Evolutionary conservation across 2,329 filamentous ascomycete genomes (phyloP).

Genomic region (Ophiostoma perfectum): DNA sequence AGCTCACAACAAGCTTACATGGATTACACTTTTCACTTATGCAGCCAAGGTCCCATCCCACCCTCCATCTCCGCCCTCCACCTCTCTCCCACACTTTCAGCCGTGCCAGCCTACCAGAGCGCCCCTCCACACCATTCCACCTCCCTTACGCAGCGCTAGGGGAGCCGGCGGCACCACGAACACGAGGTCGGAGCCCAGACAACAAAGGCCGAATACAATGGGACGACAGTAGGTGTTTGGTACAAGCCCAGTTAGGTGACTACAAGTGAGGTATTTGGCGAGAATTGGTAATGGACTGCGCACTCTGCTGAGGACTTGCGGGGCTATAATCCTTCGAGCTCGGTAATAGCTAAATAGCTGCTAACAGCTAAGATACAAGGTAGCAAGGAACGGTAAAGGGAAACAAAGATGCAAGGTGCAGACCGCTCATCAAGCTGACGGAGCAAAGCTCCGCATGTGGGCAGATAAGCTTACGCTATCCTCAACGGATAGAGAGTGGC

Average conservation of each 20-base stretch:
- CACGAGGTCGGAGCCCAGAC: slow-evolving; percentile 15
- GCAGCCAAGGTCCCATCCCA: not conserved
- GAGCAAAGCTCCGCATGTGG: not conserved
- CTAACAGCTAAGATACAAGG: not conserved
- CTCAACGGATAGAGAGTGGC: not conserved
- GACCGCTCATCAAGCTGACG: not conserved
- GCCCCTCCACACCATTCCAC: slow-evolving; percentile 8
- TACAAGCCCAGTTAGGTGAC: no score
- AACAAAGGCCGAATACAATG: not conserved
- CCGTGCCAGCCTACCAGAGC: not conserved
- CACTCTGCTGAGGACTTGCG: no score
- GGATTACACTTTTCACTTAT: slow-evolving; percentile 1
- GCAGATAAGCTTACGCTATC: not conserved
- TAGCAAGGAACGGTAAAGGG: not conserved
- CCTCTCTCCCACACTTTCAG: not conserved
- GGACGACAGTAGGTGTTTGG: no score
- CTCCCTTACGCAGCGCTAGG: slow-evolving; percentile 16
- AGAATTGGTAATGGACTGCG: no score
- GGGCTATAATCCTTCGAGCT: no score
- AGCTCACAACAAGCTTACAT: slow-evolving; percentile 14
- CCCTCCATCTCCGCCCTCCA: slow-evolving; percentile 11
- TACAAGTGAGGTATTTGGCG: no score
- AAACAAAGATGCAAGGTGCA: no score
- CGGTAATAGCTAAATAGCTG: no score
- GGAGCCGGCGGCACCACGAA: slow-evolving; percentile 17